Evolutionary conservation across 75 land plant genomes (phyloP).

Genomic region (Selaginella tamariscina): DNA sequence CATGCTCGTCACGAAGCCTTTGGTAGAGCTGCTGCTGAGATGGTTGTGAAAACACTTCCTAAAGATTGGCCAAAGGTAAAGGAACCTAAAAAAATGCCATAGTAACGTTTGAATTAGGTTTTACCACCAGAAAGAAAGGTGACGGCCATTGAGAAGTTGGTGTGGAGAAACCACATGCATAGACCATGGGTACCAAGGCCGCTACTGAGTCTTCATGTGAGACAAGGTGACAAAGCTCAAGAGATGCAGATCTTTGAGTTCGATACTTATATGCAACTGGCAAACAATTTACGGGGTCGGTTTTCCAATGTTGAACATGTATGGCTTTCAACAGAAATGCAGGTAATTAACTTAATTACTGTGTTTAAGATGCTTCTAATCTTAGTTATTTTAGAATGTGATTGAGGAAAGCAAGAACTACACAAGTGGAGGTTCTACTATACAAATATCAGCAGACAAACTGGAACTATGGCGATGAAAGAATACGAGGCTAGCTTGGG

Average conservation of each 20-base stretch:
- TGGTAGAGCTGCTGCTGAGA: background rate
- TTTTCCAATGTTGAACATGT: conserved; percentile 2
- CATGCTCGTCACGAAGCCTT: conserved; percentile 1
- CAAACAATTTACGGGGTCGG: background rate
- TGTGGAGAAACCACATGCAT: conserved; percentile 2
- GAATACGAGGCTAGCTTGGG: conserved; percentile 11
- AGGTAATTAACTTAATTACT: background rate
- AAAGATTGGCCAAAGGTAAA: conserved; percentile 4
- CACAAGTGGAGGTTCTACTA: conserved; percentile 7
- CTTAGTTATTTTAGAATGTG: background rate
- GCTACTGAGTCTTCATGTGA: conserved; percentile 7
- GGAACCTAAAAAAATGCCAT: background rate
- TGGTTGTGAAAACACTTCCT: background rate
- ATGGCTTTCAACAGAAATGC: conserved; percentile 12
- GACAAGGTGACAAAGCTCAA: conserved; percentile 6
- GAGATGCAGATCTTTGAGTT: conserved; percentile 5
- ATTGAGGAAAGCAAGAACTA: conserved; percentile 6
- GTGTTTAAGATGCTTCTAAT: background rate
- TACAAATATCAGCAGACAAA: conserved; percentile 3
- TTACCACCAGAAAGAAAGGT: background rate
- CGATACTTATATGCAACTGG: conserved; percentile 9
- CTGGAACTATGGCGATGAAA: background rate
- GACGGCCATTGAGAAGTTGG: background rate
- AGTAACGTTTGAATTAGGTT: background rate
- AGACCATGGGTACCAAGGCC: conserved; percentile 12